Base-by-base conservation (phyloP, 2,329 filamentous ascomycete genomes). In the Exophiala phaeomuriformis region DNA sequence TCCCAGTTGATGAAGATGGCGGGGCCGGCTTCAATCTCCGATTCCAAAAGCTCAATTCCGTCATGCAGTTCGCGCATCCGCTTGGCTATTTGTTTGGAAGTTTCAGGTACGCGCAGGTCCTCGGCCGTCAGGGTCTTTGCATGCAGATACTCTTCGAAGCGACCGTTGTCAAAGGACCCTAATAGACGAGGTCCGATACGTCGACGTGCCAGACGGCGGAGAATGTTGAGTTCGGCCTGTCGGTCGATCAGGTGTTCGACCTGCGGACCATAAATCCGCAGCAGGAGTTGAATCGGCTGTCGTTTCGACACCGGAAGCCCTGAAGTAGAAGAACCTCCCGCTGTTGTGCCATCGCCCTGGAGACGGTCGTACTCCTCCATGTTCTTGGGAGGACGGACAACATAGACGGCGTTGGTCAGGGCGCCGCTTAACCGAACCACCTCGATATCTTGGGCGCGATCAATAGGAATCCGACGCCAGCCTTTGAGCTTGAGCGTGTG, bases 11-110 rank as follows among this genome's bases (percentile, higher is more conserved):
- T 83, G 81, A 89, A 95, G 7, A 95, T 85, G 51, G 83, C 85
- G 0, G 93, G 86, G 0, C 93, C 93, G 19, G 78, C 83, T 35
- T 86, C 80, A 47, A 83, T 79, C 70, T 98, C 93, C 35, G 83
- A 77, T 1, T 85, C 80, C 0, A 95, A 77, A 19, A 98, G 75
- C 30, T 96, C 90, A 57, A 98, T 85, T 0, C 93, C 93, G 49
- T 95, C 88, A 64, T 98, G 93, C 35, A 98, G 77, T 69, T 98
- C 93, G 58, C 90, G 81, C 89, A 98, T 95, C 47, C 93, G 87
- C 75, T 97, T 97, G 8, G 93, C 91, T 65, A 98, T 98, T 66
- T 95, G 88, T 65, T 81, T 86, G 33, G 87, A 94, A 0, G 88
- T 96, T 47, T 89, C 87, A 0, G 88, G 81, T 32, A 88, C 81